phyloP scores from a whole-genome alignment of 345 rosid genomes.

The Aquilaria yunnanensis region DNA sequence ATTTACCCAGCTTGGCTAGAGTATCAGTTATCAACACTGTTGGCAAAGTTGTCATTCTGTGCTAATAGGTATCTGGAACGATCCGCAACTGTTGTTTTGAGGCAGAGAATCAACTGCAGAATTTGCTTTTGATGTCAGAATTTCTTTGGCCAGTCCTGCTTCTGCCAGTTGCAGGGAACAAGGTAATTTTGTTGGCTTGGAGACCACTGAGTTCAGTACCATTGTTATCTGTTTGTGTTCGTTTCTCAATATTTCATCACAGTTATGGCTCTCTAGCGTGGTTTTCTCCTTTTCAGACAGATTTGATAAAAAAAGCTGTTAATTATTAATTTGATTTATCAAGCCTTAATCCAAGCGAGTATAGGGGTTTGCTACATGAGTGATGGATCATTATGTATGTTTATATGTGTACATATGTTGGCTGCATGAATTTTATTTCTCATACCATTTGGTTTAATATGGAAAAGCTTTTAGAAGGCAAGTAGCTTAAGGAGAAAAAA shows the following conservation, averaged over 20 bases:
- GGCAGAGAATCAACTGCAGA: slow-evolving; percentile 77
- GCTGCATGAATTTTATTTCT: no score
- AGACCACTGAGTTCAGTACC: neutral
- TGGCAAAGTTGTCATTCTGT: slow-evolving; percentile 9
- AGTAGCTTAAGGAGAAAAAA: no score
- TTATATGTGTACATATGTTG: no score
- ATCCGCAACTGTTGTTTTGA: slow-evolving; percentile 88
- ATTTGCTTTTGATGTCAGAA: slow-evolving; percentile 77
- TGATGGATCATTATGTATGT: no score
- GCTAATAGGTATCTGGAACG: slow-evolving; percentile 72
- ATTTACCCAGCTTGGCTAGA: slow-evolving; percentile 5
- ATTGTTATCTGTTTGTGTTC: neutral
- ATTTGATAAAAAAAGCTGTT: no score
- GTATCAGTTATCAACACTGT: neutral
- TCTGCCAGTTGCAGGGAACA: slow-evolving; percentile 87
- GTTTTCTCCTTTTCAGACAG: no score
- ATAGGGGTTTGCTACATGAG: no score
- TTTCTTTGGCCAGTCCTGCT: slow-evolving; percentile 95
- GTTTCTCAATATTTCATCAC: neutral
- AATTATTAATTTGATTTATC: no score
- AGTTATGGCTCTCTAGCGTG: no score
- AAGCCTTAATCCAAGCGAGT: no score
- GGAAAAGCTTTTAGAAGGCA: no score
- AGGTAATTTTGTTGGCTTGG: slow-evolving; percentile 30
- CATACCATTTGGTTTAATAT: no score